Base-by-base conservation (phyloP, 1,284 basidiomycete genomes). In the Amylostereum areolatum region DNA sequence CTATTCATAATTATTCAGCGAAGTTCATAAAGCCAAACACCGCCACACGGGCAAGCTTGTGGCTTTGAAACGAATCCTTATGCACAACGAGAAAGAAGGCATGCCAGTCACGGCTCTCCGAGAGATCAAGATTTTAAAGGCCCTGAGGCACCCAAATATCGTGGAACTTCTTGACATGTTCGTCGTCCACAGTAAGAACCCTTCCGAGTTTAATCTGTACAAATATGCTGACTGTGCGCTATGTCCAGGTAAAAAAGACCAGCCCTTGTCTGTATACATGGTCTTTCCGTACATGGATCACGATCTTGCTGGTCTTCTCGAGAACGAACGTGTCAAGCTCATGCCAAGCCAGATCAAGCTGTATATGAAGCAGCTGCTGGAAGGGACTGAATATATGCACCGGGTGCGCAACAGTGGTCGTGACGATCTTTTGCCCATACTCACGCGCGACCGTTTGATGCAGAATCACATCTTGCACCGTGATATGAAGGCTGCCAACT, bases 271-370 rank as follows among this genome's bases (percentile, higher is more conserved):
- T 6, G 90, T 93, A 18, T 97, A 92, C 69, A 97, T 99, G 95
- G 95, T 98, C 32, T 98, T 98, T 63, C 96, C 96, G 0, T 99
- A 97, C 69, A 97, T 98, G 94, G 96, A 98, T 61, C 97, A 99
- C 63, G 96, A 99, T 69, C 80, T 99, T 27, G 94, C 95, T 9
- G 97, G 97, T 2, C 68, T 99, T 45, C 70, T 99, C 47, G 90
- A 95, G 66, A 97, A 97, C 63, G 86, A 89, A 47, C 80, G 88
- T 36, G 92, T 93, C 53, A 85, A 86, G 59, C 72, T 92, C 11
- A 75, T 78, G 43, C 83, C 85, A 33, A 91, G 87, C 58, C 82
- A 92, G 53, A 93, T 97, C 70, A 99, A 99, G 72, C 72, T 97
- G 39, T 96, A 98, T 65, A 92, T 97, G 84, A 88, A 86, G 66